phyloP scores from a whole-genome alignment of 768 basidiomycete species.

The Lactarius hengduanensis region DNA sequence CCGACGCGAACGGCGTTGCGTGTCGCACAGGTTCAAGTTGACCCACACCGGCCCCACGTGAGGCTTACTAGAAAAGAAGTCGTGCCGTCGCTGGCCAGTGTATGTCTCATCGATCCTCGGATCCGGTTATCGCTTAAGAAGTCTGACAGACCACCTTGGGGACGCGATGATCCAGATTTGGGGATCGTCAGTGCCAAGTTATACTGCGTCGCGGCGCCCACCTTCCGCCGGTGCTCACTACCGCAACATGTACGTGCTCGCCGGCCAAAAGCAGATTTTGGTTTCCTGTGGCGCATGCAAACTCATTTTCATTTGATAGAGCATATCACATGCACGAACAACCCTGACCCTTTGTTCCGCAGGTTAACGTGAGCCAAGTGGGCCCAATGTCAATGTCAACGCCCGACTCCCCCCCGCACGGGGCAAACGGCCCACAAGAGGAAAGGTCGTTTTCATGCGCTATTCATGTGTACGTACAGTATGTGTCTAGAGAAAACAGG shows the following conservation, averaged over 20 bases:
- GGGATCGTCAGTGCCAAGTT: background rate
- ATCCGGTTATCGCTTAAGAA: slow-evolving; percentile 10
- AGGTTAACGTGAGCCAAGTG: background rate
- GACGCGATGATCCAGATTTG: background rate
- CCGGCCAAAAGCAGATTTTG: background rate
- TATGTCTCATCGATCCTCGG: slow-evolving; percentile 5
- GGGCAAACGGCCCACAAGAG: slow-evolving; percentile 3
- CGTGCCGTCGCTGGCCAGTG: background rate
- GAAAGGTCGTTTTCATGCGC: background rate
- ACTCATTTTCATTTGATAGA: background rate
- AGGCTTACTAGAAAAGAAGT: background rate
- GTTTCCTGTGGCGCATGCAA: background rate
- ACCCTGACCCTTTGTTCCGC: background rate
- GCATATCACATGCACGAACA: background rate
- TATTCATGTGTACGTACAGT: background rate
- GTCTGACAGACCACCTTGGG: background rate
- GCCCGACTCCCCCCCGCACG: background rate
- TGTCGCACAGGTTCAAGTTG: background rate
- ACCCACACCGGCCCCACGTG: background rate
- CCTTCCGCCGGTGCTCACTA: background rate
- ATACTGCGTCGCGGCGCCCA: background rate
- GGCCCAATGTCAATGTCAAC: background rate
- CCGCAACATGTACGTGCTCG: background rate
- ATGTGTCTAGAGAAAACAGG: background rate
- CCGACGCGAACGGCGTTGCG: background rate